A percentile compares a stretch with the other conserved stretches of the same genome.
Conservation (phyloP, 257 asterid species). For the Perilla frutescens region DNA sequence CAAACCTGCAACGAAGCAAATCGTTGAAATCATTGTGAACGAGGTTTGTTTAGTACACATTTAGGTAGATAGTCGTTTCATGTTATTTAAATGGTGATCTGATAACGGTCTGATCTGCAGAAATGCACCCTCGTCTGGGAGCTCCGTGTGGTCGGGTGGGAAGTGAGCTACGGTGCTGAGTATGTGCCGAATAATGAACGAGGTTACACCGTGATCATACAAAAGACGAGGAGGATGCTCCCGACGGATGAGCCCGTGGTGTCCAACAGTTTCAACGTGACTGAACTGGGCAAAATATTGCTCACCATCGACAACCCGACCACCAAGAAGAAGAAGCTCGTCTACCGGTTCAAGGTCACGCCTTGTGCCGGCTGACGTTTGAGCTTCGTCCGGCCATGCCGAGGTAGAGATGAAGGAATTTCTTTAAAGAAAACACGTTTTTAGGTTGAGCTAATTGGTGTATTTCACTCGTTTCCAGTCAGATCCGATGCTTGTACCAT, state of each 20-base stretch:
- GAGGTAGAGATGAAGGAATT: too few relatives aligned
- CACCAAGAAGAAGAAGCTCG: constrained; percentile 76
- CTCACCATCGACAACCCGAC: constrained; percentile 82
- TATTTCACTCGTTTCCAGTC: constrained; percentile 25
- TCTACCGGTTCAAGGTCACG: constrained; percentile 76
- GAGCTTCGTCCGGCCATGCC: background rate
- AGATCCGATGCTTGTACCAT: background rate
- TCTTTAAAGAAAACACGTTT: constrained; percentile 4
- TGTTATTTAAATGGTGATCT: constrained; percentile 14
- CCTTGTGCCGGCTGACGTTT: constrained; percentile 46
- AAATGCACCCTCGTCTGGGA: constrained; percentile 85
- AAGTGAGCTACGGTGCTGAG: constrained; percentile 86
- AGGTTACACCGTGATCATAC: constrained; percentile 70
- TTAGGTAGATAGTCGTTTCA: background rate
- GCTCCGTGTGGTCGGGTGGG: constrained; percentile 95
- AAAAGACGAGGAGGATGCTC: constrained; percentile 71
- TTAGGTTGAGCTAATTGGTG: constrained; percentile 21
- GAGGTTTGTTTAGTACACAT: constrained; percentile 57
- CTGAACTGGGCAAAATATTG: constrained; percentile 78
- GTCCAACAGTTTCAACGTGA: constrained; percentile 59
- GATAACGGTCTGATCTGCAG: constrained; percentile 44
- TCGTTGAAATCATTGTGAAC: constrained; percentile 82
- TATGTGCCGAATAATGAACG: constrained; percentile 61
- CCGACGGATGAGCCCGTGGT: constrained; percentile 70
- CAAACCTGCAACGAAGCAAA: constrained; percentile 86